Percentiles rank a stretch among this genome's conserved stretches.
Conservation (phyloP, 768 basidiomycete genomes). For the Dacryopinax primogenitus region DNA sequence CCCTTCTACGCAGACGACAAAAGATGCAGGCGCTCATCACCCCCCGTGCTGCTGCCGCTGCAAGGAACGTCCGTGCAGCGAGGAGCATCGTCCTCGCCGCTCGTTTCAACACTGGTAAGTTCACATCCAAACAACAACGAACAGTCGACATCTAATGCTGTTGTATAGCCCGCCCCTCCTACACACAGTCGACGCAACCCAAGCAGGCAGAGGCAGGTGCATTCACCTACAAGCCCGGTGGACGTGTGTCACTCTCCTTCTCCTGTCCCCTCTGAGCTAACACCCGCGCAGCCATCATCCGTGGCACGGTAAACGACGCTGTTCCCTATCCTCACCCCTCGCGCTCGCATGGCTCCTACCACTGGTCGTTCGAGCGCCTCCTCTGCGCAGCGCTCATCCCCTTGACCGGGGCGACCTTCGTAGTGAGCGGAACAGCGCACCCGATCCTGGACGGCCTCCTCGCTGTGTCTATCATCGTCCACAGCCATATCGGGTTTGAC, state of each 20-base stretch:
- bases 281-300: constrained; percentile 51
- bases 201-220: background rate
- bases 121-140: background rate
- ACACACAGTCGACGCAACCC: background rate
- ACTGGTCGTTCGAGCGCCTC: constrained; percentile 85
- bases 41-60: background rate
- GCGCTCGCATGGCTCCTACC: constrained; percentile 77
- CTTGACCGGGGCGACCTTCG: constrained; percentile 74
- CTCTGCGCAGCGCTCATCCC: constrained; percentile 81
- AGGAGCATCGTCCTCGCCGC: constrained; percentile 1
- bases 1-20: background rate
- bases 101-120: background rate
- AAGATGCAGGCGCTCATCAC: constrained; percentile 4
- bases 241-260: background rate
- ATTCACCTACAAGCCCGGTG: background rate
- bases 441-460: constrained; percentile 84
- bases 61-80: background rate
- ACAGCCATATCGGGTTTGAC: constrained; percentile 84
- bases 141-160: background rate
- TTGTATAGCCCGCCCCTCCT: background rate
- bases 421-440: constrained; percentile 57
- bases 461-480: constrained; percentile 76
- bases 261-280: background rate
- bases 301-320: constrained; percentile 91
- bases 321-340: constrained; percentile 75